Evolutionary conservation across 148 eudicot species (phyloP), one percentile per base, ranked within the genome.

Genomic region (Rhododendron mucronatum): DNA sequence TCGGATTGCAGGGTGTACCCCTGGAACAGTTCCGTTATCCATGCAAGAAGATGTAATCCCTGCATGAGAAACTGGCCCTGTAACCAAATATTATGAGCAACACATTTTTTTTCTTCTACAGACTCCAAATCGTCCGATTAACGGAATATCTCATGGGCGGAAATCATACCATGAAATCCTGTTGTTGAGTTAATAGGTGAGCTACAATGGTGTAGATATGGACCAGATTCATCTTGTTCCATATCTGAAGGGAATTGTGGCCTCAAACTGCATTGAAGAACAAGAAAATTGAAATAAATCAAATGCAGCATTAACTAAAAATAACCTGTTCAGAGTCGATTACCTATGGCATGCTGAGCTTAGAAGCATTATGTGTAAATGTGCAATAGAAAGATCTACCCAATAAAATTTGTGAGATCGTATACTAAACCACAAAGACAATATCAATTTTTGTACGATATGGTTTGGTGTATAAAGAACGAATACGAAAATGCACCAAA

Each of bases 51-150:
- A 84, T 59, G 84, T 55, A 16, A 90, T 83, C 45, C 86, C 89
- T 48, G 91, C 92, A 75, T 85, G 86, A 67, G 90, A 86, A 84
- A 88, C 84, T 41, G 91, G 47, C 84, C 91, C 96, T 92, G 93
- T 67, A 84, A 86, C 84, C 39, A 83, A 80, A 57, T 61, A 47
- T 20, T 73, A 14, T 53, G 59, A 82, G 41, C 75, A 53, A 51
- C 26, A 78, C 14, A 44, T 4, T 35, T 63, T 79, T 79, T 78
- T 16, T 28, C 63, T 53, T 67, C 47, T 48, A 74, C 59, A 35
- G 50, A 35, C 63, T 76, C 44, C 9, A 67, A 26, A 55, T 30
- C 45, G 45, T 41, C n/a, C 14, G 45, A 74, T 47, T 82, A 78
- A 67, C 16, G 39, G 83, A 23, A 73, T 35, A 80, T 80, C 78